These are phyloP conservation scores for Sclerotinia glacialis DNA, from an alignment of 2,329 filamentous ascomycete species.

Conservation along the genomic window DNA sequence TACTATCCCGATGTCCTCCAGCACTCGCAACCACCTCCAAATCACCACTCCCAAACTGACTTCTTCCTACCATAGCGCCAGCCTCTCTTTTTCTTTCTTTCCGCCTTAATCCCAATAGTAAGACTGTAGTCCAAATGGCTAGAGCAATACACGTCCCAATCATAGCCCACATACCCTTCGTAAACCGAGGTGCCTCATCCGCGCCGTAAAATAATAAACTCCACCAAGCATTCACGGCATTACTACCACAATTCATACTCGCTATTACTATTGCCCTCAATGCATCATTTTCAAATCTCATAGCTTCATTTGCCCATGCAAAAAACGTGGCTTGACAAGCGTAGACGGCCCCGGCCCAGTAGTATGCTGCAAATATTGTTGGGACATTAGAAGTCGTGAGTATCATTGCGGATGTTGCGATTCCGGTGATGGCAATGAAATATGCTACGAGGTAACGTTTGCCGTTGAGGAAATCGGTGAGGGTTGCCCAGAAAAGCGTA, in stretches of 20 bases:
- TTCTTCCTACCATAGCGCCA: not conserved
- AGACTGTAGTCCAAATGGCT: constrained; percentile 55
- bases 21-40: not conserved
- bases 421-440: constrained; percentile 63
- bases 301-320: constrained; percentile 68
- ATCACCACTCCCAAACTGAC: not conserved
- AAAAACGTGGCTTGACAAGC: constrained; percentile 74
- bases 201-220: constrained; percentile 68
- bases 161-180: constrained; percentile 70
- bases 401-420: constrained; percentile 61
- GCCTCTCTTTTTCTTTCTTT: constrained; percentile 39
- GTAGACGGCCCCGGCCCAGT: constrained; percentile 68
- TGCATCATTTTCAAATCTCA: constrained; percentile 61
- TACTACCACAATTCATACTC: constrained; percentile 68
- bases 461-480: constrained; percentile 63
- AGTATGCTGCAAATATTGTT: constrained; percentile 64
- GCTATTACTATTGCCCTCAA: constrained; percentile 65
- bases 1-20: not conserved
- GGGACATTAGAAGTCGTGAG: constrained; percentile 44
- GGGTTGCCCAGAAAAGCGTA: constrained; percentile 66
- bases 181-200: constrained; percentile 56
- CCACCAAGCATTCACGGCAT: constrained; percentile 72
- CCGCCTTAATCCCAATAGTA: constrained; percentile 48
- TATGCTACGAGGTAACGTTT: constrained; percentile 65
- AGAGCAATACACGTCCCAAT: constrained; percentile 61